A percentile compares a stretch with the other conserved stretches of the same genome.
Evolutionary conservation across 176 grass and related monocot species (phyloP).

Genomic region (Miscanthus lutarioriparius): DNA sequence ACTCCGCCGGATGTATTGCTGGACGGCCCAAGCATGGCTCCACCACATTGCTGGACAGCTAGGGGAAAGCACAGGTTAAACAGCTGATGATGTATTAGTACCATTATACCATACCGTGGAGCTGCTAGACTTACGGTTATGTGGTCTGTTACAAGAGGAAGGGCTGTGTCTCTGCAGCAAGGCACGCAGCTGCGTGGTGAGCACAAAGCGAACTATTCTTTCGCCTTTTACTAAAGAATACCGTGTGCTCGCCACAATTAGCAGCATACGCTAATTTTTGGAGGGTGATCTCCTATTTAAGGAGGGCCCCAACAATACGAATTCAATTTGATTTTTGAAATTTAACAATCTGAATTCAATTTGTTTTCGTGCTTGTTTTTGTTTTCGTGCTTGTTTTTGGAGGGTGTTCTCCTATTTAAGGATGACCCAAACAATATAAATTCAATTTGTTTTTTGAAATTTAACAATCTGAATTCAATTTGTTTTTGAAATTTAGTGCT

Average conservation of each 20-base stretch:
- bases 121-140: not conserved
- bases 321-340: not conserved
- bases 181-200: slow-evolving; percentile 57
- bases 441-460: too few species aligned
- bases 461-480: not conserved
- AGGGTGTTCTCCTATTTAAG: not conserved
- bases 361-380: too few species aligned
- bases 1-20: not conserved
- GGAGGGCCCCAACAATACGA: not conserved
- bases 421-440: not conserved
- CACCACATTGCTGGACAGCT: not conserved
- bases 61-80: not conserved
- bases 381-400: too few species aligned
- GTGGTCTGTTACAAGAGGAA: not conserved
- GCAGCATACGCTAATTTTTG: slow-evolving; percentile 53
- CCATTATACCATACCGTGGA: not conserved
- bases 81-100: not conserved
- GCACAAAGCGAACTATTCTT: slow-evolving; percentile 78
- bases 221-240: slow-evolving; percentile 93
- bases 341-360: not conserved
- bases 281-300: not conserved
- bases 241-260: slow-evolving; percentile 44
- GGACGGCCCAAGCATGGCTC: not conserved
- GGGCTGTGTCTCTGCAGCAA: too few species aligned
- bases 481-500: too few species aligned